Percentiles rank a stretch among this genome's conserved stretches.
Conservation (phyloP, 1,139 yeast genomes). For the Taiozyma sp. region DNA sequence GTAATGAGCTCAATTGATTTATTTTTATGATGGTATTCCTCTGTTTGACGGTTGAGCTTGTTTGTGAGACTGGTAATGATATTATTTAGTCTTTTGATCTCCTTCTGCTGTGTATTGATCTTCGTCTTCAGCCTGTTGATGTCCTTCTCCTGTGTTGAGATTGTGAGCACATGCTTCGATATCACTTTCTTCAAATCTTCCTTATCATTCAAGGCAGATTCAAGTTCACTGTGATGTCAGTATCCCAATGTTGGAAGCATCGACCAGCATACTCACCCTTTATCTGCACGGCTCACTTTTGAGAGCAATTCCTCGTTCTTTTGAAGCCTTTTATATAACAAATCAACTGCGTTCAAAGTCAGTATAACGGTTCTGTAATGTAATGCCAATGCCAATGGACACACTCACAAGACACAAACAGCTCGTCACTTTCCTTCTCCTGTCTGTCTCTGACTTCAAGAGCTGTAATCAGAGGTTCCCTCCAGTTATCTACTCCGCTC, state of each 20-base stretch:
- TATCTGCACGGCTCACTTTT: constrained; percentile 5
- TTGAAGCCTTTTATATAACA: constrained; percentile 6
- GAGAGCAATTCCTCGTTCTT: constrained; percentile 4
- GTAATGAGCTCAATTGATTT: constrained; percentile 59
- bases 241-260: neutral
- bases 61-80: constrained; percentile 27
- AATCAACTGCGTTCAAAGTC: constrained; percentile 8
- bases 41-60: constrained; percentile 33
- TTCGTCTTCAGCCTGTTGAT: constrained; percentile 2
- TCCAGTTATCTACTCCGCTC: constrained; percentile 1
- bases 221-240: constrained; percentile 28
- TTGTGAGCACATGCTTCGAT: neutral
- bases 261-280: neutral
- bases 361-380: neutral
- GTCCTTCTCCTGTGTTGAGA: constrained; percentile 9
- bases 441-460: constrained; percentile 22
- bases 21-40: constrained; percentile 47
- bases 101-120: constrained; percentile 6
- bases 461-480: neutral
- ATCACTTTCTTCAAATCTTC: constrained; percentile 1
- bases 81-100: constrained; percentile 19
- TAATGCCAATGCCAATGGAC: neutral
- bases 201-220: constrained; percentile 24
- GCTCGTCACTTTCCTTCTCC: constrained; percentile 10
- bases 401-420: constrained; percentile 11